Conservation (phyloP, 148 eudicot species). For the Fallopia convolvulus region DNA sequence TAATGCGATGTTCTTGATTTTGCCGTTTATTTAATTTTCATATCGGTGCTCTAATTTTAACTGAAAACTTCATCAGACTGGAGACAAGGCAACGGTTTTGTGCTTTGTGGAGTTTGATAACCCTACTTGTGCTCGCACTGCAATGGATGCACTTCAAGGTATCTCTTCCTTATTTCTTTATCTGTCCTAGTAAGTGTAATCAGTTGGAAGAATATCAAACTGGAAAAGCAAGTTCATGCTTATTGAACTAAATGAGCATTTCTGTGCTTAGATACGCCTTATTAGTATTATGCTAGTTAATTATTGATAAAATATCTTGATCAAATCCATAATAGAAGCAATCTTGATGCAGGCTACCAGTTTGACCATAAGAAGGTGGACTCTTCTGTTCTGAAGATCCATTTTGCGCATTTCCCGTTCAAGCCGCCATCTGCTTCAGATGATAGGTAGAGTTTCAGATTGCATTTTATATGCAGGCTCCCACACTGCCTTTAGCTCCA, state of each 20-base stretch:
- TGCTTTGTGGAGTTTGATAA: constrained; percentile 87
- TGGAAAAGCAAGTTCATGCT: neutral
- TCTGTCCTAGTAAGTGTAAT: neutral
- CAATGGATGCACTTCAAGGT: constrained; percentile 95
- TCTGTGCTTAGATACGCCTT: neutral
- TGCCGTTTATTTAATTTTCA: neutral
- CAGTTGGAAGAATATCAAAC: neutral
- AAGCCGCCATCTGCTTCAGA: constrained; percentile 34
- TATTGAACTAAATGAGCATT: neutral
- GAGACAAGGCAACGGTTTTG: constrained; percentile 81
- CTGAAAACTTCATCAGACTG: constrained; percentile 58
- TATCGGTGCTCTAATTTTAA: neutral
- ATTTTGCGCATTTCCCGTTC: constrained; percentile 87
- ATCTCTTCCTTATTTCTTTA: neutral
- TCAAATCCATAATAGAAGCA: neutral
- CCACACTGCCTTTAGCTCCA: neutral
- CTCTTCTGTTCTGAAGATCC: constrained; percentile 49
- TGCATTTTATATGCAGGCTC: neutral
- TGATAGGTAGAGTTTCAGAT: constrained; percentile 4
- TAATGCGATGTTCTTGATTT: neutral
- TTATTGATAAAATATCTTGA: neutral
- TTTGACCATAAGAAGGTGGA: constrained; percentile 79
- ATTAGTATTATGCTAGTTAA: neutral
- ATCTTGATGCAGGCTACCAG: constrained; percentile 57
- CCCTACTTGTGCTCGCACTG: constrained; percentile 81